Base-by-base conservation (phyloP, 1,139 yeast species). In the Pichiaceae sp. region DNA sequence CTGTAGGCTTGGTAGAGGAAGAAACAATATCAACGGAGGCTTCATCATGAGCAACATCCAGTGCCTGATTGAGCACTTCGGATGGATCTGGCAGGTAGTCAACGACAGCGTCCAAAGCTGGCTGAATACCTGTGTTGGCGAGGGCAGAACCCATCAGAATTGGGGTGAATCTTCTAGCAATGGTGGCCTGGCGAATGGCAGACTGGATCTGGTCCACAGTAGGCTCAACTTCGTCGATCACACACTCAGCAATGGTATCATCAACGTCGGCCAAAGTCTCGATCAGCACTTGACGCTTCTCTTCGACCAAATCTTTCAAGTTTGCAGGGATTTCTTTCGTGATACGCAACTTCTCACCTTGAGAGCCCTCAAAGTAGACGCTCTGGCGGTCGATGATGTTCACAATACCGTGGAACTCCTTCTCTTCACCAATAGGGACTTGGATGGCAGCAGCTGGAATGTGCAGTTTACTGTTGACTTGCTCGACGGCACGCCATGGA, bases 101-200 rank as follows among this genome's bases (percentile, higher is more conserved):
- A 48, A 93, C 94, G 43, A 91, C 96, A 30, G 97, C 91, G 60
- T 91, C 96, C 50, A 91, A 72, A 31, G 91, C 97, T 18, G 91
- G 86, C 66, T 91, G 98, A 45, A 91, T 72, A 62, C 96, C 96
- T 50, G 81, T 83, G 64, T 91, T 91, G 38, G 97, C 98, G 47
- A 91, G 71, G 20, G 98, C 98, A 37, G 97, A 86, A 26, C 98
- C 98, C 97, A 91, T 91, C 49, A 91, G 69, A 14, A 91, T 97
- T n/a, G 98, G 98, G 17, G 97, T 86, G 67, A 91, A 91, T 59
- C 76, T 84, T 66, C 97, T 78, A 29, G 89, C 95, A 63, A 91
- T 89, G n/a, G 98, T 91, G 37, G 97, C 76, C 55, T 96, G 78
- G 62, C 98, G 81, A 49, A 91, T 91, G 29, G 96, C 97, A 38